Base-by-base conservation (phyloP, 305 asterid genomes). In the Fraxinus greggii region DNA sequence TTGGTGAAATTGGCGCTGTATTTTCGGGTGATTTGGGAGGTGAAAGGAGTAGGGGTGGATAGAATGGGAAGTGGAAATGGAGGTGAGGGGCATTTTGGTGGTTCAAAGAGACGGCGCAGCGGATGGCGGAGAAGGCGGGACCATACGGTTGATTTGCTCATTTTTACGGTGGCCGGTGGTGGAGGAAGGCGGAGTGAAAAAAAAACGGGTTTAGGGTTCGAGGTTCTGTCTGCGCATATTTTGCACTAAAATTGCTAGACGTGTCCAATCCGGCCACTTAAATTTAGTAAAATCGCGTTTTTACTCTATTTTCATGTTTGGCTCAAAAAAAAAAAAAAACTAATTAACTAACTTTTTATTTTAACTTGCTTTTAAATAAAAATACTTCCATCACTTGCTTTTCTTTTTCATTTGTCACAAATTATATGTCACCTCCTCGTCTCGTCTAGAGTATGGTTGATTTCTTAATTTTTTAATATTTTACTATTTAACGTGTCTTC, bases 41-140 rank as follows among this genome's bases (percentile, higher is more conserved):
- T 69, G 87, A 33, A 69, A 77, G 85, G 73, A 8, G 45, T 77
- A 2, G 75, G 26, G 78, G 70, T 38, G 61, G 80, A 42, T 59
- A 38, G 79, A 35, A 81, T 26, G 59, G 78, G 10, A 59, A 59
- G 29, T 19, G 21, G 78, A 75, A 45, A 77, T 63, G 81, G 82
- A 84, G 63, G 80, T 17, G 78, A 2, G 29, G 83, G 40, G 40
- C 42, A 21, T 17, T 75, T 83, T 0, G 74, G 32, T 15, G 73
- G 73, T 21, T 83, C 10, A 12, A 79, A 29, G 23, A 59, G 78
- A 35, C 69, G 21, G 80, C 87, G 87, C 77, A 75, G 77, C 48
- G 83, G 90, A 81, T 81, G 77, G 45, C 76, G 81, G 45, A 78
- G 81, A 75, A 89, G 84, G 59, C 89, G 90, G 24, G 84, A 59